phyloP scores from a whole-genome alignment of 352 stramenopile species.

The Pythium pyrilobum region DNA sequence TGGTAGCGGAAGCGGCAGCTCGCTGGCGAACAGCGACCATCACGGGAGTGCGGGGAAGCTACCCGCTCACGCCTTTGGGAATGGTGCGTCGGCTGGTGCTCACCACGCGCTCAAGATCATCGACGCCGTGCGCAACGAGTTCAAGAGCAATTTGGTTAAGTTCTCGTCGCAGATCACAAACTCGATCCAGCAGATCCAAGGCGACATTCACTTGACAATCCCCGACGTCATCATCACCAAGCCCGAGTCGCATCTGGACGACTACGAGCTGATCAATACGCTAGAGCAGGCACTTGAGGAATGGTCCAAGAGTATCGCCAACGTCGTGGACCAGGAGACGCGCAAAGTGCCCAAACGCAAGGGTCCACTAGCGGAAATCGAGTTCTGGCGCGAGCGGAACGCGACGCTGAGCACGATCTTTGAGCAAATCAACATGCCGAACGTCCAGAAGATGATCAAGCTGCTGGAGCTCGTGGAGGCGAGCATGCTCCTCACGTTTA shows the following conservation, averaged over 20 bases:
- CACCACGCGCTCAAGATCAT: constrained; percentile 76
- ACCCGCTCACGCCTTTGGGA: background rate
- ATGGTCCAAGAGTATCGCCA: constrained; percentile 90
- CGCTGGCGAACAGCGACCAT: constrained; percentile 4
- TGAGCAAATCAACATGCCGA: constrained; percentile 94
- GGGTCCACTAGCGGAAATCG: constrained; percentile 91
- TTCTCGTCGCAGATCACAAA: constrained; percentile 92
- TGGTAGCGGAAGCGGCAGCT: constrained; percentile 9
- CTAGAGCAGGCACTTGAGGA: constrained; percentile 90
- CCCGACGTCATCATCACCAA: constrained; percentile 90
- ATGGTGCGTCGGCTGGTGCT: constrained; percentile 9
- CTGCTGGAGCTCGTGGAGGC: constrained; percentile 89
- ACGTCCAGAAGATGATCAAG: constrained; percentile 95
- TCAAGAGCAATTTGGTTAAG: constrained; percentile 88
- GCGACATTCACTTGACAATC: constrained; percentile 91
- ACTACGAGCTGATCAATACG: constrained; percentile 83
- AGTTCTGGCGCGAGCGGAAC: constrained; percentile 95
- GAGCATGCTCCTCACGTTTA: constrained; percentile 90
- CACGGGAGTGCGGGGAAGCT: constrained; percentile 10
- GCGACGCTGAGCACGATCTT: constrained; percentile 93
- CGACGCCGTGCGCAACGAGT: constrained; percentile 81
- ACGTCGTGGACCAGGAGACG: constrained; percentile 87
- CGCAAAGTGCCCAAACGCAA: constrained; percentile 86
- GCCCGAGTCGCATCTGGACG: constrained; percentile 75
- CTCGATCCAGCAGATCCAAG: constrained; percentile 92